Percentiles rank a stretch among this genome's conserved stretches.
Evolutionary conservation across 2,329 filamentous ascomycete genomes (phyloP).

Genomic region (Fusarium paranaense): DNA sequence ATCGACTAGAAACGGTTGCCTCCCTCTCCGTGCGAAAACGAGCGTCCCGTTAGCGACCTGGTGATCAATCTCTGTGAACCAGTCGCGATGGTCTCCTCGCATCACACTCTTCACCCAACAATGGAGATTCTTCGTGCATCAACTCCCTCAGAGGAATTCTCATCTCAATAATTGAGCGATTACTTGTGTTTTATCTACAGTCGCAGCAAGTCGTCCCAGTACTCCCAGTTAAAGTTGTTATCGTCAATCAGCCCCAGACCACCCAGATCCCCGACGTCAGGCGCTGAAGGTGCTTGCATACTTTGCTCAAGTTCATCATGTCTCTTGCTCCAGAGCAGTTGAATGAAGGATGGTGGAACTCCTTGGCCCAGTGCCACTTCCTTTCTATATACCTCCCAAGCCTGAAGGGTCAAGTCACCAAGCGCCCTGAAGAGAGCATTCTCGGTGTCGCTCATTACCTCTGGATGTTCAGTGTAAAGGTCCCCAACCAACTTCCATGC

Average conservation of each 20-base stretch:
- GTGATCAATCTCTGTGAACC: background rate
- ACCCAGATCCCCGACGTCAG: background rate
- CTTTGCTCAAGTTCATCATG: background rate
- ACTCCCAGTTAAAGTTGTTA: constrained; percentile 30
- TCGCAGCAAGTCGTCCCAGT: constrained; percentile 36
- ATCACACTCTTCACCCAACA: background rate
- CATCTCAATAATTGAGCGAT: background rate
- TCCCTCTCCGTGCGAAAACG: background rate
- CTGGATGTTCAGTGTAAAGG: constrained; percentile 40
- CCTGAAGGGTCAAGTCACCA: constrained; percentile 31
- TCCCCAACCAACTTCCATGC: constrained; percentile 45
- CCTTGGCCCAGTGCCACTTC: background rate
- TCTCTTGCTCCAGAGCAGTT: constrained; percentile 9
- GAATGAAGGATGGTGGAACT: constrained; percentile 11
- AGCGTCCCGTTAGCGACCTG: background rate
- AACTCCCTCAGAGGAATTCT: background rate
- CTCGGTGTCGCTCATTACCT: constrained; percentile 11
- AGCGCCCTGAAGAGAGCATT: constrained; percentile 20
- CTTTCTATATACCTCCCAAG: constrained; percentile 35
- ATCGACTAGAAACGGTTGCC: background rate
- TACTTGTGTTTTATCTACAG: constrained; percentile 1
- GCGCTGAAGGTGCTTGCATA: background rate
- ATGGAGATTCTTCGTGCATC: too few relatives aligned
- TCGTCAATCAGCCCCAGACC: constrained; percentile 9
- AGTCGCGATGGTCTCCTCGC: background rate